Percentiles rank a stretch among this genome's conserved stretches.
These are phyloP conservation scores for Pythium brachiatum DNA, from an alignment of 352 stramenopile species.

Conservation along the genomic window DNA sequence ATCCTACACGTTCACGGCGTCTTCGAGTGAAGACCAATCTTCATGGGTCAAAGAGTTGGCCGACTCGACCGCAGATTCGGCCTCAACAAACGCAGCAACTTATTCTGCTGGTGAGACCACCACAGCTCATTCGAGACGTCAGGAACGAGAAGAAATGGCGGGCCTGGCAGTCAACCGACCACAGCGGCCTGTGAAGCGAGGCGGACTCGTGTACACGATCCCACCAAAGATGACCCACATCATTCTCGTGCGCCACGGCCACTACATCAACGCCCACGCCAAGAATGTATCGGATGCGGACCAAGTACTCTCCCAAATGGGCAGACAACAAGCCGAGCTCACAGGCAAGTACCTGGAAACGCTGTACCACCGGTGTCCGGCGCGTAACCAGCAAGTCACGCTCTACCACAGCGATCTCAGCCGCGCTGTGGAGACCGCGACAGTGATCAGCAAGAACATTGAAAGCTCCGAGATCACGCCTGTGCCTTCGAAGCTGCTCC, in stretches of 20 bases:
- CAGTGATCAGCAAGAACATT: conserved; percentile 57
- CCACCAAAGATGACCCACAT: conserved; percentile 68
- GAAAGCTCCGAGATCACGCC: conserved; percentile 37
- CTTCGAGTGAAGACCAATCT: conserved; percentile 14
- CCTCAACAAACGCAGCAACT: conserved; percentile 6
- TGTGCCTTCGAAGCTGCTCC: conserved; percentile 34
- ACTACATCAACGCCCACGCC: conserved; percentile 79
- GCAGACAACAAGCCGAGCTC: conserved; percentile 65
- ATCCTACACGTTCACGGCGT: conserved; percentile 18
- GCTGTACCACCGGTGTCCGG: conserved; percentile 49
- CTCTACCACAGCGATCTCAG: conserved; percentile 78
- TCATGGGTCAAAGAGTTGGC: conserved; percentile 17
- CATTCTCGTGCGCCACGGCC: conserved; percentile 72
- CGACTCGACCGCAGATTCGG: conserved; percentile 11
- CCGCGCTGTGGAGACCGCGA: conserved; percentile 69
- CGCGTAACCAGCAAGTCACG: conserved; percentile 48
- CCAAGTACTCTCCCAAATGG: conserved; percentile 81
- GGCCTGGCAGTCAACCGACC: conserved; percentile 9
- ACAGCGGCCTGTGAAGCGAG: conserved; percentile 22
- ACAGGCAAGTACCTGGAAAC: conserved; percentile 65
- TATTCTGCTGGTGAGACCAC: not conserved
- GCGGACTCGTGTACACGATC: conserved; percentile 49
- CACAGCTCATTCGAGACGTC: conserved; percentile 13
- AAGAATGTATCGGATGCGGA: conserved; percentile 53
- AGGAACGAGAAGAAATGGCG: conserved; percentile 16